A percentile compares a stretch with the other conserved stretches of the same genome.
Conservation (phyloP, 345 rosid species). For the Gossypium stocksii region DNA sequence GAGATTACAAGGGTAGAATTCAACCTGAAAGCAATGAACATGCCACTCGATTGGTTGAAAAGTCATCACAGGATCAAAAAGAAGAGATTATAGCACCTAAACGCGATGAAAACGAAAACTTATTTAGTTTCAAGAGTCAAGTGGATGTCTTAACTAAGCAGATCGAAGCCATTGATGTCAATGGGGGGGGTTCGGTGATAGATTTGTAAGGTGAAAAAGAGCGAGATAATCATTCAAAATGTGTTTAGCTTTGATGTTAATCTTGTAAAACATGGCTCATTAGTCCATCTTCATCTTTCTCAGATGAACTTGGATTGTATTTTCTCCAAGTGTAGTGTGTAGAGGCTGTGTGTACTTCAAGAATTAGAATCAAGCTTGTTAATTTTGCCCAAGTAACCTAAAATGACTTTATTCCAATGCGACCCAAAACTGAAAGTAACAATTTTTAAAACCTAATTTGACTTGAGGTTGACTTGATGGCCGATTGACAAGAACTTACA, state of each 20-base stretch:
- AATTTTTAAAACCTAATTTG: too few species aligned
- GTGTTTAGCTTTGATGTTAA: neutral
- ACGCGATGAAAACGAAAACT: constrained; percentile 27
- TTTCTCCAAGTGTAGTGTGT: neutral
- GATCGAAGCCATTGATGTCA: constrained; percentile 23
- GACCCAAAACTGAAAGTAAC: too few species aligned
- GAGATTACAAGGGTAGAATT: neutral
- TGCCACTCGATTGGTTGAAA: neutral
- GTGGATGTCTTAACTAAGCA: constrained; percentile 23
- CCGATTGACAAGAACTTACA: too few species aligned
- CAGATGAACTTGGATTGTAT: neutral
- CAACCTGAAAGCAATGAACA: constrained; percentile 2
- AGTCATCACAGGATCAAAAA: constrained; percentile 10
- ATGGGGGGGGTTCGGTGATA: neutral
- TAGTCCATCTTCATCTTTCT: neutral
- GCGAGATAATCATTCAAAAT: neutral
- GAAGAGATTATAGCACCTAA: neutral
- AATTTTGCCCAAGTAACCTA: neutral
- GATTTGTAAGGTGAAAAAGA: neutral
- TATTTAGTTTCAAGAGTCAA: constrained; percentile 20
- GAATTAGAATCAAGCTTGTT: neutral
- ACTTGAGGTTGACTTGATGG: too few species aligned
- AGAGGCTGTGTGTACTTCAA: neutral
- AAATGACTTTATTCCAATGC: too few species aligned
- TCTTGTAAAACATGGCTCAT: neutral